phyloP scores from a whole-genome alignment of 2,329 filamentous ascomycete genomes.

The Mariannaea elegans region DNA sequence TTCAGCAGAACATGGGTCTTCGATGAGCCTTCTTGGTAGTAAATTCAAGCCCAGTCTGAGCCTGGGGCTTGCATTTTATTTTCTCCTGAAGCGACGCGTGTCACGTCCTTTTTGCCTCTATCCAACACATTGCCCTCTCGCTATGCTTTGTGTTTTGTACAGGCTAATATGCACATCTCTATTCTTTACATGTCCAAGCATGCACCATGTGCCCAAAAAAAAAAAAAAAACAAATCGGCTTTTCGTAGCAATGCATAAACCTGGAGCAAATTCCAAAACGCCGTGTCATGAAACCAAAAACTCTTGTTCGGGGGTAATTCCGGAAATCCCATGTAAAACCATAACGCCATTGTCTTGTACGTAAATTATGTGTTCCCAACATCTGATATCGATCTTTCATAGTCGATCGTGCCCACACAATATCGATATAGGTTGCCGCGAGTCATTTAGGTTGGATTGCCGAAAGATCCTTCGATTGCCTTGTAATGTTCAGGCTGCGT shows the following conservation, averaged over 20 bases:
- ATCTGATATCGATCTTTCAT: background rate
- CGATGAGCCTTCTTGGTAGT: background rate
- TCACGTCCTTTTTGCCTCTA: conserved; percentile 1
- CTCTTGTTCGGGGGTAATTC: conserved; percentile 5
- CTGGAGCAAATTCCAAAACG: conserved; percentile 19
- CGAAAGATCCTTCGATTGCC: too few relatives aligned
- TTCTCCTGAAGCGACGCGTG: background rate
- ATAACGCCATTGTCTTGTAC: background rate
- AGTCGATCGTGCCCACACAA: background rate
- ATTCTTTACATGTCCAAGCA: conserved; percentile 14
- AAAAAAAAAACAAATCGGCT: background rate
- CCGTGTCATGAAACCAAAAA: conserved; percentile 17
- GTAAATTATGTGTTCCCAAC: background rate
- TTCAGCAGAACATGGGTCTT: conserved; percentile 1
- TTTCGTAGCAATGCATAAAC: conserved; percentile 14
- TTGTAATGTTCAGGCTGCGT: too few relatives aligned
- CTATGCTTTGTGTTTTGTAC: background rate
- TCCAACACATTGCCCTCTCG: background rate
- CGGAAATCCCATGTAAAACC: background rate
- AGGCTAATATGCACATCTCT: conserved; percentile 9
- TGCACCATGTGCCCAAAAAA: conserved; percentile 2
- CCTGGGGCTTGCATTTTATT: background rate
- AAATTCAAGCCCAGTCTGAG: background rate
- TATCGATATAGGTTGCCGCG: too few relatives aligned
- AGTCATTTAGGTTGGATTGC: too few relatives aligned